These are phyloP conservation scores for Fomitopsis serialis DNA, from an alignment of 768 basidiomycete species.

Conservation along the genomic window DNA sequence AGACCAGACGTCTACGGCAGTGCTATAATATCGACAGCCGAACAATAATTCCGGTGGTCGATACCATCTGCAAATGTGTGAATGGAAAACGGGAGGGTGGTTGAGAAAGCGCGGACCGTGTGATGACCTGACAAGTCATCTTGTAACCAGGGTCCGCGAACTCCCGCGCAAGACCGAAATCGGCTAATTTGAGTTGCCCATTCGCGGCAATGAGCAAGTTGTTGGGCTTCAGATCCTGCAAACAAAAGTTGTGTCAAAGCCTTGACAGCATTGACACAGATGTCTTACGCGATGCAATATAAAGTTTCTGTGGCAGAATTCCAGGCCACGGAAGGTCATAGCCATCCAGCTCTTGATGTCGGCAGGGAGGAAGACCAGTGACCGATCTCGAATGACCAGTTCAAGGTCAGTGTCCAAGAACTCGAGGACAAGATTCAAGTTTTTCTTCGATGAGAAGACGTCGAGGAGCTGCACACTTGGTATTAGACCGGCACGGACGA, in stretches of 20 bases:
- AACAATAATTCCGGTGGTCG: slow-evolving; percentile 94
- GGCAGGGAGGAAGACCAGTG: slow-evolving; percentile 86
- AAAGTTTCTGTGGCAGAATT: slow-evolving; percentile 95
- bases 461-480: slow-evolving; percentile 68
- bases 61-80: slow-evolving; percentile 74
- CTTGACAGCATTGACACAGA: neutral
- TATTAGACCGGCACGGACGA: neutral
- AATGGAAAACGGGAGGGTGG: neutral
- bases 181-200: slow-evolving; percentile 93
- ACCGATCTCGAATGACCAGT: slow-evolving; percentile 91
- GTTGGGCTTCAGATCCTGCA: slow-evolving; percentile 95
- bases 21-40: slow-evolving; percentile 85
- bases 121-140: slow-evolving; percentile 99
- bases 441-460: slow-evolving; percentile 94
- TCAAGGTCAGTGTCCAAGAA: slow-evolving; percentile 96
- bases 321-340: slow-evolving; percentile 96
- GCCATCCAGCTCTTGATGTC: slow-evolving; percentile 99
- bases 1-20: slow-evolving; percentile 95
- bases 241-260: neutral
- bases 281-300: slow-evolving; percentile 78
- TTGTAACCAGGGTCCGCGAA: slow-evolving; percentile 92
- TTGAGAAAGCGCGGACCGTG: slow-evolving; percentile 54
- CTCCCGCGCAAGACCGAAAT: slow-evolving; percentile 97
- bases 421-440: slow-evolving; percentile 95
- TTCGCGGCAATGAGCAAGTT: slow-evolving; percentile 91